Base-by-base conservation (phyloP, 2,329 filamentous ascomycete genomes). In the Colletotrichum sp. region DNA sequence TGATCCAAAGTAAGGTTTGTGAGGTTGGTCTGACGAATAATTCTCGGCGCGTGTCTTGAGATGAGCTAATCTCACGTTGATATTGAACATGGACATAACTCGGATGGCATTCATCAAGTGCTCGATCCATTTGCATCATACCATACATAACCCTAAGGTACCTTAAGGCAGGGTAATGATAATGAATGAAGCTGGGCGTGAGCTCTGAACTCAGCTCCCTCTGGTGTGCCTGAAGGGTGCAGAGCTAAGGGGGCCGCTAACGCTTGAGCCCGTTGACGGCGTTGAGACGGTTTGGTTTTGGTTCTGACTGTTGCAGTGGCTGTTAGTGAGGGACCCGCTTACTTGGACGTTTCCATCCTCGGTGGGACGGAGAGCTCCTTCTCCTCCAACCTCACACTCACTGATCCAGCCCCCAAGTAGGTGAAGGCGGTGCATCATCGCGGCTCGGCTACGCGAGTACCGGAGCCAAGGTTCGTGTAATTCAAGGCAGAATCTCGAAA, bases 231-330 rank as follows among this genome's bases (percentile, higher is more conserved):
- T 57, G 67, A 49, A 74, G 57, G 63, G 39, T 74, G 59, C 49
- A 71, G 67, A 16, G 28, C 62, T 28, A 39, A 67, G 24, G 15
- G 13, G n/a, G 44, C 18, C 32, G 36, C 72, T 72, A 75, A 26
- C 62, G 68, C 72, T 75, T 63, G 73, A 76, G 69, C 69, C 68
- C 69, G 73, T 62, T 49, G 69, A 60, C 63, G 69, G 69, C 59
- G 63, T 76, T 36, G 63, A 64, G 32, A 76, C 57, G 63, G 68
- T 15, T 49, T 34, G 18, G 67, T 57, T 34, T 71, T 55, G 67
- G 16, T 24, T 67, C 24, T 64, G 30, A 32, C 30, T 18, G 57
- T 64, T 39, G 60, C 64, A 52, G 30, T 73, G 28, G 44, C 60
- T 60, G 71, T 65, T 71, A 65, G 67, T 36, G 63, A 21, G 52